Evolutionary conservation across 75 land plant genomes (phyloP).

Genomic region (Selaginella moellendorffii): DNA sequence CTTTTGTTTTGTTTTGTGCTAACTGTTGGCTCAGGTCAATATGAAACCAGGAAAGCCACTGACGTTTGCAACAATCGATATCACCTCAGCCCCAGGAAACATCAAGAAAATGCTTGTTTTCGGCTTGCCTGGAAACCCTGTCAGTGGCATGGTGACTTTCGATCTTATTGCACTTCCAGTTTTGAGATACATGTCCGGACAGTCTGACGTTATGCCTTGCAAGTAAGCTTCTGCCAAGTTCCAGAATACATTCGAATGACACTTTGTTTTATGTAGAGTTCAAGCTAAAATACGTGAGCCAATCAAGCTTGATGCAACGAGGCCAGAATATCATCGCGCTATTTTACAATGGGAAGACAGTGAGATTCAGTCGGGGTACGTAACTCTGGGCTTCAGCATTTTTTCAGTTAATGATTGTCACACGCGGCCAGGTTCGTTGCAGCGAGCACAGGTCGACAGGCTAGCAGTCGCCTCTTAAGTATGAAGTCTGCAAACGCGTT

Average conservation of each 20-base stretch:
- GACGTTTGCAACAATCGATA: conserved; percentile 69
- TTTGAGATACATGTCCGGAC: conserved; percentile 58
- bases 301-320: conserved; percentile 38
- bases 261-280: conserved; percentile 29
- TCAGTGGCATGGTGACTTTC: conserved; percentile 79
- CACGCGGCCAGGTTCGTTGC: conserved; percentile 58
- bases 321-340: conserved; percentile 78
- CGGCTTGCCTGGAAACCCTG: conserved; percentile 97
- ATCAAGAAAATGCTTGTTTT: conserved; percentile 53
- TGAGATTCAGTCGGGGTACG: neutral
- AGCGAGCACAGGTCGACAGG: conserved; percentile 78
- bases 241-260: no score
- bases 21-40: conserved; percentile 31
- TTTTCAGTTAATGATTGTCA: no score
- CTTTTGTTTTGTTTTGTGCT: neutral
- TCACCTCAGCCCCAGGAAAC: conserved; percentile 11
- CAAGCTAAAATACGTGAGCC: conserved; percentile 40
- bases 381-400: no score
- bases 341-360: conserved; percentile 36
- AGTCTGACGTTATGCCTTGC: conserved; percentile 28
- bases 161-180: conserved; percentile 74
- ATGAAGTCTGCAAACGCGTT: conserved; percentile 92
- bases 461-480: conserved; percentile 80
- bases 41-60: conserved; percentile 97
- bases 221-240: neutral